Evolutionary conservation across 2,329 filamentous ascomycete genomes (phyloP), one percentile per base, ranked within the genome.

Genomic region (Ascochyta viciae-villosae): DNA sequence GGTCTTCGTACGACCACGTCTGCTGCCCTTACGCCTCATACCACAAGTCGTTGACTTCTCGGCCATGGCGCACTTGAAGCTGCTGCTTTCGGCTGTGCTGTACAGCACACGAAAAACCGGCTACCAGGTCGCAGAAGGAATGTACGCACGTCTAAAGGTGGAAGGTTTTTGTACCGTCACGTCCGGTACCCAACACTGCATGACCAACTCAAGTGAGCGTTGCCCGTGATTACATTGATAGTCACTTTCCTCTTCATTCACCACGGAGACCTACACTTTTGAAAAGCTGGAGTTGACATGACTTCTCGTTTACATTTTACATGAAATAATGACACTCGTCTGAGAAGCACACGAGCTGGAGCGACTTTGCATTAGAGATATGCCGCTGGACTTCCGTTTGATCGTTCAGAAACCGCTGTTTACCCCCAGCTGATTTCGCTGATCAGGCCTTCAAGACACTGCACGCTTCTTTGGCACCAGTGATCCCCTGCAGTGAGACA

Each of bases 21-120:
- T 40, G 23, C 31, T 31, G 15, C n/a, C 26, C 26, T 46, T 24
- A n/a, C 47, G 37, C 24, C 27, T 24, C 38, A 26, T 16, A 13
- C 12, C 38, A 13, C 6, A 29, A 22, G 42, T 24, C 35, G n/a
- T 29, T 55, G 29, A 39, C 15, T 39, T 39, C 22, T 41, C 37
- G 15, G 37, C 16, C 33, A 35, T 24, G 47, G 42, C 31, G 34
- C 47, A 48, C 27, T 24, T 33, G n/a, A n/a, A 29, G 9, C 3
- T 37, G 19, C 10, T 24, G 40, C 33, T 50, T 35, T 27, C 23
- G 15, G 27, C 6, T 19, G 29, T 38, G 26, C 53, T 56, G 53
- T 47, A 42, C 47, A 35, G 43, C 47, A 51, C 47, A 27, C 23
- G 41, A 26, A 38, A 35, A 47, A 56, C 53, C 53, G 48, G 34